These are phyloP conservation scores for Ogataea kodamae DNA, from an alignment of 805 yeast genomes.

Conservation along the genomic window DNA sequence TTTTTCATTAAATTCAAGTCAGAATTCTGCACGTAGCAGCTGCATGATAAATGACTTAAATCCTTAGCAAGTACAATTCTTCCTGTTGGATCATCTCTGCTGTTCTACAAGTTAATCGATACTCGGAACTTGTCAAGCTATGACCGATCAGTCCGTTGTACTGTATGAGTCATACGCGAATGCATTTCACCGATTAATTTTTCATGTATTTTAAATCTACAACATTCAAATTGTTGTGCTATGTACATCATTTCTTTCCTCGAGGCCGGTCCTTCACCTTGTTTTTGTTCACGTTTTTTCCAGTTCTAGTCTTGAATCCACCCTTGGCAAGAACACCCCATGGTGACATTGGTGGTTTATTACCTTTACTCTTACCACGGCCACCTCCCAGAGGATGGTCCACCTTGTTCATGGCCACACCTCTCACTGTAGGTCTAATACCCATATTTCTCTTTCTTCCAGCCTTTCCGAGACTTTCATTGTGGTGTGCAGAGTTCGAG, in stretches of 20 bases:
- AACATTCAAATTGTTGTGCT: conserved; percentile 10
- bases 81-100: no score
- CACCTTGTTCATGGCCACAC: conserved; percentile 95
- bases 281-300: conserved; percentile 77
- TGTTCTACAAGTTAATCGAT: no score
- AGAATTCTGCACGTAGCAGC: no score
- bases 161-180: no score
- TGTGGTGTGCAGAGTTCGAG: conserved; percentile 90
- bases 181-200: no score
- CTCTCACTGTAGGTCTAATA: conserved; percentile 92
- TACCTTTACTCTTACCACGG: conserved; percentile 97
- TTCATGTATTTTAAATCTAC: conserved; percentile 1
- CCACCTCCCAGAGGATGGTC: conserved; percentile 99
- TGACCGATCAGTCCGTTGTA: no score
- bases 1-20: no score
- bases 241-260: conserved; percentile 43
- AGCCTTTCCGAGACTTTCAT: conserved; percentile 89
- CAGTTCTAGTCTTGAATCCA: conserved; percentile 89
- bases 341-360: conserved; percentile 88
- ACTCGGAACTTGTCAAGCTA: no score
- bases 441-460: conserved; percentile 93
- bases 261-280: conserved; percentile 92
- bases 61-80: no score
- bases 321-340: conserved; percentile 95
- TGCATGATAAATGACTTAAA: no score